Conservation (phyloP, 2,329 filamentous ascomycete genomes). For the Ophiostoma novo-ulmi region DNA sequence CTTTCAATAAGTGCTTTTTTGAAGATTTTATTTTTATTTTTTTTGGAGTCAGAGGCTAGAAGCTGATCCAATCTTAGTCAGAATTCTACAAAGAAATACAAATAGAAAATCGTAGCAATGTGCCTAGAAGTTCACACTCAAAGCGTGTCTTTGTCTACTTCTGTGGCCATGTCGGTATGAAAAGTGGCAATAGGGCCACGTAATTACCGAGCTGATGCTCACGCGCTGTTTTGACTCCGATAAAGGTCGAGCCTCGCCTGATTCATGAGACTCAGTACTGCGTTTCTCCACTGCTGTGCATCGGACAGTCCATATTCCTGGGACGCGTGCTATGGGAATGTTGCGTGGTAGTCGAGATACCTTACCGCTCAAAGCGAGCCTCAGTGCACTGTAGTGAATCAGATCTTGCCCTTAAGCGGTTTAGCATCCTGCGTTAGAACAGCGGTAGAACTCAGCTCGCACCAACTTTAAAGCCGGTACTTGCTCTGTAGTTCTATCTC, state of each 20-base stretch:
- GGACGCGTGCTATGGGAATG: background rate
- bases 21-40: background rate
- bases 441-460: background rate
- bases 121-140: background rate
- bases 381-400: background rate
- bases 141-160: background rate
- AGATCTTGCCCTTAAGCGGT: background rate
- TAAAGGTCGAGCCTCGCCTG: background rate
- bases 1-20: background rate
- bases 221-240: background rate
- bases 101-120: background rate
- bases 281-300: background rate
- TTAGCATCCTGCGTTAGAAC: background rate
- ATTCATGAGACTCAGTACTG: background rate
- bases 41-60: background rate
- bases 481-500: background rate
- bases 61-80: background rate
- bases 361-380: background rate
- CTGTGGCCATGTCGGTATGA: background rate
- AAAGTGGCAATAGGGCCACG: background rate
- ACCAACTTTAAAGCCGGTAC: background rate
- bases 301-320: background rate
- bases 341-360: background rate
- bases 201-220: background rate
- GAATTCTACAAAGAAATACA: background rate